These are phyloP conservation scores for Volvox carteri DNA, from an alignment of 163 green algal genomes.

Conservation along the genomic window DNA sequence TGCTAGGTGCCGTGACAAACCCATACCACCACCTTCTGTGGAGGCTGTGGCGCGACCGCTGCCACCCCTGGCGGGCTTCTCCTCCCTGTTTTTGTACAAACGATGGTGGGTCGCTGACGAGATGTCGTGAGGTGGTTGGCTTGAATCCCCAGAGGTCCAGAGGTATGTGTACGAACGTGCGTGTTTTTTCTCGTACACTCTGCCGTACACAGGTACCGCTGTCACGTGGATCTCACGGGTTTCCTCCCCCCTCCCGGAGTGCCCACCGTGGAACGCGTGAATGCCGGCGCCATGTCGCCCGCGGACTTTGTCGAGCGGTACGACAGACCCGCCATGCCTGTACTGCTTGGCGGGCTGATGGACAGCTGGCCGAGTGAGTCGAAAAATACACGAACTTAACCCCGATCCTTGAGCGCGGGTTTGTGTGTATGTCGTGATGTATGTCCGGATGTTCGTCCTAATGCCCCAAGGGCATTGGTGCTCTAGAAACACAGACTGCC, in stretches of 20 bases:
- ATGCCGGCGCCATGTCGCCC: not conserved
- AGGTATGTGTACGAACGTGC: too few relatives aligned
- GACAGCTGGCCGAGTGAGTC: conserved; percentile 43
- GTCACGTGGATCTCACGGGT: conserved; percentile 51
- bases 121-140: not conserved
- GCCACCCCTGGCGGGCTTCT: conserved; percentile 41
- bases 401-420: too few relatives aligned
- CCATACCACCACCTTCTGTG: conserved; percentile 22
- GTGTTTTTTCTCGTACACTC: not conserved
- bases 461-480: too few relatives aligned
- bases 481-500: too few relatives aligned
- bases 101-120: conserved; percentile 13
- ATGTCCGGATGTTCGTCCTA: too few relatives aligned
- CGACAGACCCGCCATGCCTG: conserved; percentile 52
- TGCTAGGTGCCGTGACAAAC: conserved; percentile 1
- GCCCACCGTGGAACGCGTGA: conserved; percentile 2
- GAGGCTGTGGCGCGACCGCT: conserved; percentile 43
- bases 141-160: too few relatives aligned
- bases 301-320: conserved; percentile 34
- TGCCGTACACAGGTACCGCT: conserved; percentile 58
- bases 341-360: conserved; percentile 51
- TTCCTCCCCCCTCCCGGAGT: conserved; percentile 53
- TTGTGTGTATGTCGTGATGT: too few relatives aligned
- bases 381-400: too few relatives aligned
- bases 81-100: conserved; percentile 62